These are phyloP conservation scores for Neurospora cerealis DNA, from an alignment of 495 filamentous ascomycete species.

Conservation along the genomic window DNA sequence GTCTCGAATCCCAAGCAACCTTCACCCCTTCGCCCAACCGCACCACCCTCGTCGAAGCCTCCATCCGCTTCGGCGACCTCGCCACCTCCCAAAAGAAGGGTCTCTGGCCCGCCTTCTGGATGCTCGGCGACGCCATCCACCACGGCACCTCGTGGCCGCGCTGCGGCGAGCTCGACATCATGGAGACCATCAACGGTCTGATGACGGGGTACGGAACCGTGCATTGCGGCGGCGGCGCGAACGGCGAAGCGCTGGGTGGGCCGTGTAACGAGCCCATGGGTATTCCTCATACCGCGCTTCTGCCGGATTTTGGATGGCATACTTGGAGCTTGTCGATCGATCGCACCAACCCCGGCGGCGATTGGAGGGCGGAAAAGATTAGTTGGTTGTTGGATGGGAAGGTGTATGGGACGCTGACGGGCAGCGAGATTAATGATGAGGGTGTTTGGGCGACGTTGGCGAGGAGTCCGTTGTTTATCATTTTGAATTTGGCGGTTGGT, in stretches of 20 bases:
- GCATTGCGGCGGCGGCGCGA: slow-evolving; percentile 31
- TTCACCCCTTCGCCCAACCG: slow-evolving; percentile 34
- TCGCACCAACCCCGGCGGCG: slow-evolving; percentile 18
- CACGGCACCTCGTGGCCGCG: slow-evolving; percentile 38
- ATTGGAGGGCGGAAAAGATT: slow-evolving; percentile 36
- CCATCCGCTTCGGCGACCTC: slow-evolving; percentile 32
- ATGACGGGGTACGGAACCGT: slow-evolving; percentile 36
- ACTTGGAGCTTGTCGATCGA: slow-evolving; percentile 38
- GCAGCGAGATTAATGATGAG: slow-evolving; percentile 31
- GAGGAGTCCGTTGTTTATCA: slow-evolving; percentile 36
- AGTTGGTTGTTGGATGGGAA: slow-evolving; percentile 35
- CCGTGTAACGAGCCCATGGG: slow-evolving; percentile 40
- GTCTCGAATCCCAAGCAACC: slow-evolving; percentile 32
- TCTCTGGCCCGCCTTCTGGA: slow-evolving; percentile 47
- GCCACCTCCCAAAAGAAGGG: slow-evolving; percentile 28
- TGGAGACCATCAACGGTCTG: slow-evolving; percentile 40
- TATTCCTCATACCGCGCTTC: slow-evolving; percentile 11
- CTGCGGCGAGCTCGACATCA: slow-evolving; percentile 44
- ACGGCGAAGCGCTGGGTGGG: slow-evolving; percentile 28
- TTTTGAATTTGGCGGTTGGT: slow-evolving; percentile 42
- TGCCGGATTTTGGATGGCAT: slow-evolving; percentile 34
- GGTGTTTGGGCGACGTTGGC: slow-evolving; percentile 36
- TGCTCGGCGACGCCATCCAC: slow-evolving; percentile 39
- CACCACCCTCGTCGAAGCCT: slow-evolving; percentile 28
- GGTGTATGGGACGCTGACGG: slow-evolving; percentile 28